Base-by-base conservation (phyloP, 2,329 filamentous ascomycete genomes). In the Juglanconis oblonga region DNA sequence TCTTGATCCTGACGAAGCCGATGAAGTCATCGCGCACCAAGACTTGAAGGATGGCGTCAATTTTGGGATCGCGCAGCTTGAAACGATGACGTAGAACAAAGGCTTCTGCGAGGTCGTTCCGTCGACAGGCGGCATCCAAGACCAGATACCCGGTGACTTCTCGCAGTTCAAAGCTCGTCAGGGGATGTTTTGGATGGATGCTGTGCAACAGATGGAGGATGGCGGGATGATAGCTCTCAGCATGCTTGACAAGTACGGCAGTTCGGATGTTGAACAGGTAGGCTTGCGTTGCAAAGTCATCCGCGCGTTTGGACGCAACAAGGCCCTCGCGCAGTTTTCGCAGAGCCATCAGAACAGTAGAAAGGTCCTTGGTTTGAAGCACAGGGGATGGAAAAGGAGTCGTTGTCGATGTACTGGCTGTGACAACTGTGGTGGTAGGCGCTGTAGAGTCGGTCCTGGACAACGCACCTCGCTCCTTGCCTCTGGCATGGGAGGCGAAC, bases 321-420 rank as follows among this genome's bases (percentile, higher is more conserved):
- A 98, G 88, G 31, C 89, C 93, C 77, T 99, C 95, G 59, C 95
- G 87, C 36, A 99, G 84, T 73, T 97, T 98, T 64, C 95, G 88
- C 71, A 98, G 87, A 3, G 94, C 91, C 68, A 90, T 84, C 57
- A 97, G 81, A 55, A 98, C 86, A 24, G 84, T 85, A 2, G 88
- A 83, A 35, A 97, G 82, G 65, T 90, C 87, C 65, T 85, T 83
- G 11, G 66, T 73, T 47, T 57, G 33, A 36, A 55, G 51, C 2
- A 62, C 13, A 32, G 59, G 57, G 33, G 59, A 33, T 47, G 54
- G 62, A 38, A 64, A 58, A n/a, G 59, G 44, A 7, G 60, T 49
- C 29, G 52, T 55, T 33, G 55, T 31, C 44, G 63, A 10, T 44
- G 56, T 47, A 33, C 38, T n/a, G 24, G 60, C 44, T 13, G 56